Percentiles rank a stretch among this genome's conserved stretches.
Evolutionary conservation across 1,284 basidiomycete species (phyloP).

Genomic region (Ganoderma meredithae): DNA sequence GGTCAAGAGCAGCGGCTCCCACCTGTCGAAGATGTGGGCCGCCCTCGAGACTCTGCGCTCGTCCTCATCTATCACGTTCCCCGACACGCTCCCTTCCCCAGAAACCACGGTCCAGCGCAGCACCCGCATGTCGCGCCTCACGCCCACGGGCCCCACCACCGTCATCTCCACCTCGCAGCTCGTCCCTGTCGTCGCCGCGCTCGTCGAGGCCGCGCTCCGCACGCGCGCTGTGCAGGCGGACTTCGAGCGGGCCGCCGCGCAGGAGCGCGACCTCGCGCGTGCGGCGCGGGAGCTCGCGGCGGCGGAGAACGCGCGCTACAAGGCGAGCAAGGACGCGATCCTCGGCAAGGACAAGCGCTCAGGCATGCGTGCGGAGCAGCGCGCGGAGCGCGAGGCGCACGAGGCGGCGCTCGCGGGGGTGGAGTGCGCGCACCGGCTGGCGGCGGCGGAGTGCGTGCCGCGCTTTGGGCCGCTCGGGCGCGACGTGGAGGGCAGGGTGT

Average conservation of each 20-base stretch:
- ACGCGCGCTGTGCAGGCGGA: conserved; percentile 60
- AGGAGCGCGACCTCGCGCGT: conserved; percentile 59
- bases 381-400: conserved; percentile 37
- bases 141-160: conserved; percentile 32
- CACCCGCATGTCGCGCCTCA: conserved; percentile 43
- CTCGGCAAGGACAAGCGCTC: conserved; percentile 17
- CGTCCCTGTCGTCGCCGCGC: conserved; percentile 63
- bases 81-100: conserved; percentile 64
- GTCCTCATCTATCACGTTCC: conserved; percentile 47
- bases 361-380: conserved; percentile 9
- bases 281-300: conserved; percentile 56
- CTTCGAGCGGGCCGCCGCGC: conserved; percentile 60
- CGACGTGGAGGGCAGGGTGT: conserved; percentile 47
- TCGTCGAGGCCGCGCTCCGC: conserved; percentile 60
- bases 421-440: conserved; percentile 42
- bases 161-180: conserved; percentile 66
- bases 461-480: conserved; percentile 47
- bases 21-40: conserved; percentile 68
- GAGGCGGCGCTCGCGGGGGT: conserved; percentile 40
- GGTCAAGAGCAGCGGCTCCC: conserved; percentile 58
- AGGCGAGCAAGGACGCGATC: conserved; percentile 26
- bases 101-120: conserved; percentile 42
- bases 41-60: conserved; percentile 56
- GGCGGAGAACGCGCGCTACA: conserved; percentile 55
- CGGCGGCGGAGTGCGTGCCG: conserved; percentile 35